These are phyloP conservation scores for Amphichorda felina DNA, from an alignment of 2,329 filamentous ascomycete species.

Conservation along the genomic window DNA sequence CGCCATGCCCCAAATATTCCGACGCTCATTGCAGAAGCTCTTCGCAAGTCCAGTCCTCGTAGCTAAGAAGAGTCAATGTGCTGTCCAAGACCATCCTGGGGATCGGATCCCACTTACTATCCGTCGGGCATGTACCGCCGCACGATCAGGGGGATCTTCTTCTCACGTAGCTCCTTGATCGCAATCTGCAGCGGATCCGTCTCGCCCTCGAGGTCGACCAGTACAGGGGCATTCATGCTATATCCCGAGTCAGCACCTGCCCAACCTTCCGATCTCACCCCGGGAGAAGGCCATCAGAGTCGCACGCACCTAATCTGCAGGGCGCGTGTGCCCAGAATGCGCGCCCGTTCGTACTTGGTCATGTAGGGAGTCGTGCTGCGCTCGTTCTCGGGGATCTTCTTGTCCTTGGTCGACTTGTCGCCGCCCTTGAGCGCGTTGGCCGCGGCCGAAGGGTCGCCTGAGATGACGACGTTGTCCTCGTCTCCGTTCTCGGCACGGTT, in stretches of 20 bases:
- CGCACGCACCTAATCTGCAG: constrained; percentile 78
- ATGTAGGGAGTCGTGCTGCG: constrained; percentile 93
- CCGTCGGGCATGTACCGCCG: constrained; percentile 93
- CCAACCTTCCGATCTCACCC: background rate
- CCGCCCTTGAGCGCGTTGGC: constrained; percentile 40
- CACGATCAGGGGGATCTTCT: constrained; percentile 96
- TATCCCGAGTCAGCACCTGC: background rate
- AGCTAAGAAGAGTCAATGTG: constrained; percentile 38
- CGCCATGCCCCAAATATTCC: background rate
- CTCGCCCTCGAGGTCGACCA: constrained; percentile 94
- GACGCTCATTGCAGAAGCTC: constrained; percentile 60
- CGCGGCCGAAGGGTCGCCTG: constrained; percentile 49
- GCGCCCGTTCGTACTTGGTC: constrained; percentile 96
- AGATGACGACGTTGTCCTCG: constrained; percentile 46
- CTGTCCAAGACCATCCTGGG: constrained; percentile 6
- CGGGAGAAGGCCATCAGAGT: background rate
- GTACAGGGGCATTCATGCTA: constrained; percentile 93
- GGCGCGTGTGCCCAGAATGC: constrained; percentile 85
- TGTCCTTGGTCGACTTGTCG: constrained; percentile 55
- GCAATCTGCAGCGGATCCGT: constrained; percentile 96
- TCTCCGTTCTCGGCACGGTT: constrained; percentile 38
- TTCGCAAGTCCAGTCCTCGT: constrained; percentile 99
- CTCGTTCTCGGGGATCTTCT: constrained; percentile 82
- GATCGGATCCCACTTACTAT: constrained; percentile 50
- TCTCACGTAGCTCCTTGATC: constrained; percentile 92